Percentiles rank a stretch among this genome's conserved stretches.
Evolutionary conservation across 768 basidiomycete species (phyloP).

Genomic region (Strobilomyces dryophilus): DNA sequence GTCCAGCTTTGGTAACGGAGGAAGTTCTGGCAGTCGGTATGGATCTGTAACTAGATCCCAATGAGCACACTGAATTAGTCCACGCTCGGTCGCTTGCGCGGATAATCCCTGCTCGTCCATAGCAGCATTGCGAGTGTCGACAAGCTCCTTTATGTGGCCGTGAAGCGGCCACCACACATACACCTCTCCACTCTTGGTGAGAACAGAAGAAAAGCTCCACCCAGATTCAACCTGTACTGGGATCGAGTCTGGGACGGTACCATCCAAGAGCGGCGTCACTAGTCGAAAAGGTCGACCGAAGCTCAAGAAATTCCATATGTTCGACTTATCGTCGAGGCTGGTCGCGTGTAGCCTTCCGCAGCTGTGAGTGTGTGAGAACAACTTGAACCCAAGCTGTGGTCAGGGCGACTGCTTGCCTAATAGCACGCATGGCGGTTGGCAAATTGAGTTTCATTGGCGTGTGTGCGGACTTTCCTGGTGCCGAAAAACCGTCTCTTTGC

Average conservation of each 20-base stretch:
- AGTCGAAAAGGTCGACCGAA: slow-evolving; percentile 80
- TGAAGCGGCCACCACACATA: slow-evolving; percentile 71
- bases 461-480: slow-evolving; percentile 44
- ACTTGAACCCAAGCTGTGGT: not conserved
- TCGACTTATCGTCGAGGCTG: slow-evolving; percentile 52
- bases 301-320: slow-evolving; percentile 70
- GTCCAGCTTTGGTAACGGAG: slow-evolving; percentile 51
- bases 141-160: slow-evolving; percentile 37
- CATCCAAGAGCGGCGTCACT: slow-evolving; percentile 34
- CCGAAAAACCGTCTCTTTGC: slow-evolving; percentile 52
- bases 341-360: slow-evolving; percentile 75
- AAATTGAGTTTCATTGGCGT: slow-evolving; percentile 57
- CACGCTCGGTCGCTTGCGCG: slow-evolving; percentile 32
- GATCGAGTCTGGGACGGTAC: slow-evolving; percentile 41
- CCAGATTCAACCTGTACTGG: slow-evolving; percentile 72
- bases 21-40: slow-evolving; percentile 53
- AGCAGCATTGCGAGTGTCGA: slow-evolving; percentile 37
- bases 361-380: slow-evolving; percentile 37
- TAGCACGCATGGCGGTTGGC: slow-evolving; percentile 52
- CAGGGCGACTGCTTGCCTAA: slow-evolving; percentile 47
- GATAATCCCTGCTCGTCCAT: slow-evolving; percentile 41
- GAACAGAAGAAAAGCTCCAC: slow-evolving; percentile 73
- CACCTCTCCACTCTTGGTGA: slow-evolving; percentile 68
- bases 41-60: slow-evolving; percentile 60
- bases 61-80: slow-evolving; percentile 53